Base-by-base conservation (phyloP, 306 rosid species). In the Lupinus albus region DNA sequence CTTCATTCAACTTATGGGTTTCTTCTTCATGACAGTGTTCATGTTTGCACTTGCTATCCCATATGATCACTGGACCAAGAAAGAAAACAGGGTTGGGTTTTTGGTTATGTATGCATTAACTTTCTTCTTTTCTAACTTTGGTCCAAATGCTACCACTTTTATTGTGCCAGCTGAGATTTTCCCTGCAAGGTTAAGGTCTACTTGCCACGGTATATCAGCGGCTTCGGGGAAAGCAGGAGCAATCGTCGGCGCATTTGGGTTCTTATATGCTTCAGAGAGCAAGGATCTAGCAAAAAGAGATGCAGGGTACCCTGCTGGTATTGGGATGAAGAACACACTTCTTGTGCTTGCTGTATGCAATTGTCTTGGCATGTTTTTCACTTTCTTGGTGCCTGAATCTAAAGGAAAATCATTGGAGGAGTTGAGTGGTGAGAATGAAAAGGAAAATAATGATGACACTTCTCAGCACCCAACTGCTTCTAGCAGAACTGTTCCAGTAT, bases 121-220 rank as follows among this genome's bases (percentile, higher is more conserved):
- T 3, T 76, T 76, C 11, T 76, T 69, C 76, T 76, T 76, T 3
- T 61, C 80, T 1, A 69, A 69, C 54, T 76, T 76, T 11, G 76
- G 80, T 3, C 80, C 80, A 13, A 76, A 76, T 11, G 69, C 80
- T 7, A 69, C 76, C 1, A 76, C 80, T 16, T 76, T 76, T 28
- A 76, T 76, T 1, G 80, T 76, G 15, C 80, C 80, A 0, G 80
- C 80, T 0, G 80, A 76, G 68, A 76, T 76, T 4, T 76, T 76
- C 28, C 80, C 80, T 0, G 80, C 80, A 10, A 68, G 80, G 42
- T 4, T 76, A 32, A 69, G 80, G 52, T 68, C 80, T 11, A 76
- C 80, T 0, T 76, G 80, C 13, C 80, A 76, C 3, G 80, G 80
- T 0, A 76, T 76, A 35, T 76, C 80, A 0, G 13, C 80, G 0